Evolutionary conservation across 2,329 filamentous ascomycete species (phyloP).

Genomic region (Aspergillus alliaceus): DNA sequence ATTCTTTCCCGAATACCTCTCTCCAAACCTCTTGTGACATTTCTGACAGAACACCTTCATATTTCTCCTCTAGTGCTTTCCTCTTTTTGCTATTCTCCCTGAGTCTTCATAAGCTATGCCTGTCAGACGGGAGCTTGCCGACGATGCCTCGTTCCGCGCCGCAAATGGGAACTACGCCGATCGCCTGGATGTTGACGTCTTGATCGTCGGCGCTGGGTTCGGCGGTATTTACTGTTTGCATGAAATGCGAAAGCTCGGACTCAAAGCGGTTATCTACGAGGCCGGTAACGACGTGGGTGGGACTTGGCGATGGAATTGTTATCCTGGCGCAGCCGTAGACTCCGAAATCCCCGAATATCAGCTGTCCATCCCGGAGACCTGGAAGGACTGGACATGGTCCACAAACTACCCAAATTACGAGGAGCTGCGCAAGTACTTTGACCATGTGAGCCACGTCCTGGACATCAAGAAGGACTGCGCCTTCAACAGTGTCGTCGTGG

Average conservation of each 20-base stretch:
- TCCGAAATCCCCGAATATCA: constrained; percentile 56
- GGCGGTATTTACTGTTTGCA: constrained; percentile 53
- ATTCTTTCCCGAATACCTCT: too few relatives aligned
- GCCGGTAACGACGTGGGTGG: constrained; percentile 54
- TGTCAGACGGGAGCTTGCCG: neutral
- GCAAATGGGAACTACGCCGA: constrained; percentile 28
- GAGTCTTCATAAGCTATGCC: neutral
- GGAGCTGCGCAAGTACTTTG: constrained; percentile 50
- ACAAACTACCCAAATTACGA: constrained; percentile 27
- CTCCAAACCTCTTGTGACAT: neutral
- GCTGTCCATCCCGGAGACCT: constrained; percentile 52
- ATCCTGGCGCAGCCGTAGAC: constrained; percentile 57
- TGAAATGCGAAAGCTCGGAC: constrained; percentile 51
- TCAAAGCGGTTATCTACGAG: constrained; percentile 53
- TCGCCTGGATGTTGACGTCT: constrained; percentile 22
- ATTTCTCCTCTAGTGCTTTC: too few relatives aligned
- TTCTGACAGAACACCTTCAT: too few relatives aligned
- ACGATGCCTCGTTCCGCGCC: neutral
- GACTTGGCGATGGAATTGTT: constrained; percentile 59
- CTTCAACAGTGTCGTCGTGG: constrained; percentile 47
- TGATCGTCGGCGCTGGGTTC: constrained; percentile 25
- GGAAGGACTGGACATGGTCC: constrained; percentile 48
- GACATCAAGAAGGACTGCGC: constrained; percentile 46
- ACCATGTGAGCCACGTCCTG: constrained; percentile 46
- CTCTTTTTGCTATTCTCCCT: too few relatives aligned